A percentile compares a stretch with the other conserved stretches of the same genome.
phyloP scores from a whole-genome alignment of 257 asterid species.

The Phtheirospermum japonicum region DNA sequence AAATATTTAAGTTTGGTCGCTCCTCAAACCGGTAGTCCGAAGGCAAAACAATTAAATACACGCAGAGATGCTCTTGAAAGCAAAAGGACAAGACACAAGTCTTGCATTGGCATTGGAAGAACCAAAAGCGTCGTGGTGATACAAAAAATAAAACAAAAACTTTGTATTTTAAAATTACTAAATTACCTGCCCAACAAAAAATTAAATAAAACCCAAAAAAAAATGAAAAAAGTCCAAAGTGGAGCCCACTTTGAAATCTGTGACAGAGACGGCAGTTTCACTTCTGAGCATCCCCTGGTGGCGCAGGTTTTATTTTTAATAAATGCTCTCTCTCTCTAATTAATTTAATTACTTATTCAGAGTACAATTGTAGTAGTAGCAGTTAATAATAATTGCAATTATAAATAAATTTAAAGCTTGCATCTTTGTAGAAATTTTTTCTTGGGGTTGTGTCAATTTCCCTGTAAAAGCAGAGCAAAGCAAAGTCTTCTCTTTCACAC shows the following conservation, averaged over 20 bases:
- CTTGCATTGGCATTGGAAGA: conserved; percentile 33
- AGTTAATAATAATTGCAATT: conserved; percentile 20
- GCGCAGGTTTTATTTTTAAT: conserved; percentile 30
- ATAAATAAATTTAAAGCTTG: conserved; percentile 30
- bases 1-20: too few relatives aligned
- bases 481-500: conserved; percentile 77
- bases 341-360: conserved; percentile 16
- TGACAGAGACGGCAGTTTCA: conserved; percentile 60
- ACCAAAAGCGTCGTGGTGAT: conserved; percentile 33
- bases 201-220: background rate
- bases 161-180: background rate
- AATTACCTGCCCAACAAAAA: background rate
- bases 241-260: conserved; percentile 65
- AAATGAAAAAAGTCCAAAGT: conserved; percentile 31
- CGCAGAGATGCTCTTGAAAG: conserved; percentile 36
- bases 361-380: background rate
- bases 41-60: too few relatives aligned
- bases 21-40: too few relatives aligned
- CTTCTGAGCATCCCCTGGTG: conserved; percentile 29
- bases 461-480: conserved; percentile 29
- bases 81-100: conserved; percentile 52
- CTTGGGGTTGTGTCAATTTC: conserved; percentile 37
- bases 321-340: conserved; percentile 30
- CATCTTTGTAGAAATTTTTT: conserved; percentile 16
- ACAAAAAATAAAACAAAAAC: background rate